Base-by-base conservation (phyloP, 140 eudicot genomes). In the Ambrosia hybrid region DNA sequence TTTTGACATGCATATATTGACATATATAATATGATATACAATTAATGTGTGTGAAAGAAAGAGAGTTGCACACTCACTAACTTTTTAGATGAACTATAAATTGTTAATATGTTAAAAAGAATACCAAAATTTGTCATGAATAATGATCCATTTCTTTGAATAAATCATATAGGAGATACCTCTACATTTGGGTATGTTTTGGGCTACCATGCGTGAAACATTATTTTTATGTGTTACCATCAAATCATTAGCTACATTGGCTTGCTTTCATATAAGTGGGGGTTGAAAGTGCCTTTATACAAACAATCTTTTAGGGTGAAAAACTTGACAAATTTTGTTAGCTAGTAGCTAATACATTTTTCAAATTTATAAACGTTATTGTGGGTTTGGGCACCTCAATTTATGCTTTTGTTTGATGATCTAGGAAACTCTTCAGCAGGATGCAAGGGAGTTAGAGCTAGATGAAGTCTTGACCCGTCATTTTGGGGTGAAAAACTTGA, bases 391-490 rank as follows among this genome's bases (percentile, higher is more conserved):
- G 17, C 52, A 9, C n/a, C 3, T 73, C 62, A 64, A 53, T 51
- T 21, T 26, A 75, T 53, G 30, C 6, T 56, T 43, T 12, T 21
- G 66, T 66, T 75, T 43, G 60, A 66, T 66, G 64, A 39, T 75
- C 3, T 75, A 65, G 66, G 67, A 33, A 17, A 5, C 4, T 39
- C 0, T 57, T 46, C 39, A 48, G 43, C 16, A 6, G 52, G 61
- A 45, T 1, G 1, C 2, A 12, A 45, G 67, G 80, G 17, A 67
- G 48, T 36, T 76, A 26, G 62, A 76, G n/a, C n/a, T n/a, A n/a
- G n/a, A n/a, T 57, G 69, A 56, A n/a, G 38, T 76, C 51, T 66
- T 75, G 68, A 33, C 51, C n/a, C 59, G 21, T 33, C 52, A 14
- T 66, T 43, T 75, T n/a, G n/a, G n/a, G n/a, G n/a, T n/a, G n/a